Evolutionary conservation across 2,329 filamentous ascomycete species (phyloP).

Genomic region (Exophiala bonariae): DNA sequence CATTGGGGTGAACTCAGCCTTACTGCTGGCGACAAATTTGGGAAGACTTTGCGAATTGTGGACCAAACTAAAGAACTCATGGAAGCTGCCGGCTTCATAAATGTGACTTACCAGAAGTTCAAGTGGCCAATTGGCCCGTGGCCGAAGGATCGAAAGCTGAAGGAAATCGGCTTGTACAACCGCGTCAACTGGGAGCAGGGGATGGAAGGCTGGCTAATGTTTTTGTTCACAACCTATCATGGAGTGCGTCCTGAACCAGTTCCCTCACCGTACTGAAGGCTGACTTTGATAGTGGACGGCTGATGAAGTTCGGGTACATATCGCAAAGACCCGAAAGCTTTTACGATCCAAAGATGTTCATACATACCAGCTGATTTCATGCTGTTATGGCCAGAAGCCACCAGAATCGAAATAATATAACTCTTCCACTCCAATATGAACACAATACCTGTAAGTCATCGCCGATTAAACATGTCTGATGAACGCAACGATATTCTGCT

Average conservation of each 20-base stretch:
- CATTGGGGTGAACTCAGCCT: conserved; percentile 29
- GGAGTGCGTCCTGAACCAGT: conserved; percentile 9
- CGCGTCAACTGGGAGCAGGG: conserved; percentile 29
- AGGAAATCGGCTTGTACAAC: conserved; percentile 31
- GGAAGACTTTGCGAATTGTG: conserved; percentile 30
- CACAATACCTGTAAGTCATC: no score
- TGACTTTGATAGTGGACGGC: background rate
- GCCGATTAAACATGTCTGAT: no score
- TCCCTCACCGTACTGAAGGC: background rate
- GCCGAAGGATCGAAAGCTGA: conserved; percentile 28
- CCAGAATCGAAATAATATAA: no score
- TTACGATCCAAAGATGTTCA: background rate
- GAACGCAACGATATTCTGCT: no score
- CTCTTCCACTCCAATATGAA: no score
- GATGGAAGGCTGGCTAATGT: conserved; percentile 33
- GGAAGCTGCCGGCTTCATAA: conserved; percentile 29
- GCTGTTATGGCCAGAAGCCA: background rate
- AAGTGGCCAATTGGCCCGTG: conserved; percentile 32
- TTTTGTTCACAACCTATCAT: conserved; percentile 29
- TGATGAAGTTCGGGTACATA: background rate
- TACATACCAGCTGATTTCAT: conserved; percentile 1
- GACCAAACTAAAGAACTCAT: conserved; percentile 24
- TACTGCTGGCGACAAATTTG: conserved; percentile 31
- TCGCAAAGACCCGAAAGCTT: background rate
- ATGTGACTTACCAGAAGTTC: conserved; percentile 29